A percentile compares a stretch with the other conserved stretches of the same genome.
Conservation (phyloP, 768 basidiomycete genomes). For the Termitomyces heimii region DNA sequence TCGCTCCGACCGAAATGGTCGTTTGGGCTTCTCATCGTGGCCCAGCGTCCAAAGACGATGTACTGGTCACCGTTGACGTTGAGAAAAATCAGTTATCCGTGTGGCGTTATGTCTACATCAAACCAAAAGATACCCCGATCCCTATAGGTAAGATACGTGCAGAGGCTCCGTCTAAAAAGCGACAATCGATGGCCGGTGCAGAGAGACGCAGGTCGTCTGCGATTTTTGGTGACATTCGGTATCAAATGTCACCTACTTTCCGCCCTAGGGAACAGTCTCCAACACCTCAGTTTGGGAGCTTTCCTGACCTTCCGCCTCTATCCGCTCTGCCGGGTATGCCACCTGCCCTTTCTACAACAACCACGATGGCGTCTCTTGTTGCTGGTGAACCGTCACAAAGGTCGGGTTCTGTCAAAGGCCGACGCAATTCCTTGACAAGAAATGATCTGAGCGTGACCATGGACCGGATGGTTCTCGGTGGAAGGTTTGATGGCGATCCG, state of each 20-base stretch:
- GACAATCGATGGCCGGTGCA: constrained; percentile 30
- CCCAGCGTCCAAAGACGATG: constrained; percentile 34
- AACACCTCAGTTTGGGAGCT: constrained; percentile 26
- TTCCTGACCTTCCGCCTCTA: constrained; percentile 37
- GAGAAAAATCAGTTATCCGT: constrained; percentile 50
- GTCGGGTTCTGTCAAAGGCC: constrained; percentile 22
- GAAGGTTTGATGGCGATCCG: constrained; percentile 37
- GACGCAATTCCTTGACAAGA: constrained; percentile 41
- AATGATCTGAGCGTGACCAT: constrained; percentile 55
- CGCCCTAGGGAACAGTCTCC: constrained; percentile 29
- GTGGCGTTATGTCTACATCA: constrained; percentile 70
- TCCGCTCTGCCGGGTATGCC: constrained; percentile 48
- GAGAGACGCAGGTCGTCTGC: constrained; percentile 34
- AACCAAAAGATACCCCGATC: constrained; percentile 48
- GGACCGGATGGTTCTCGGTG: constrained; percentile 65
- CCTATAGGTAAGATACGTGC: constrained; percentile 25
- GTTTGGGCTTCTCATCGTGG: constrained; percentile 50
- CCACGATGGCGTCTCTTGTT: constrained; percentile 45
- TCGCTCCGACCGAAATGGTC: constrained; percentile 61
- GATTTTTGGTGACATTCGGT: constrained; percentile 28
- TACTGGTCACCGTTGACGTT: constrained; percentile 55
- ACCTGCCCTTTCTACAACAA: constrained; percentile 44
- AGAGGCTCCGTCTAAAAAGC: constrained; percentile 27
- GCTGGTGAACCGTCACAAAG: constrained; percentile 27
- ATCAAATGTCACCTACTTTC: constrained; percentile 31